Base-by-base conservation (phyloP, 768 basidiomycete genomes). In the Hemileccinum impolitum region DNA sequence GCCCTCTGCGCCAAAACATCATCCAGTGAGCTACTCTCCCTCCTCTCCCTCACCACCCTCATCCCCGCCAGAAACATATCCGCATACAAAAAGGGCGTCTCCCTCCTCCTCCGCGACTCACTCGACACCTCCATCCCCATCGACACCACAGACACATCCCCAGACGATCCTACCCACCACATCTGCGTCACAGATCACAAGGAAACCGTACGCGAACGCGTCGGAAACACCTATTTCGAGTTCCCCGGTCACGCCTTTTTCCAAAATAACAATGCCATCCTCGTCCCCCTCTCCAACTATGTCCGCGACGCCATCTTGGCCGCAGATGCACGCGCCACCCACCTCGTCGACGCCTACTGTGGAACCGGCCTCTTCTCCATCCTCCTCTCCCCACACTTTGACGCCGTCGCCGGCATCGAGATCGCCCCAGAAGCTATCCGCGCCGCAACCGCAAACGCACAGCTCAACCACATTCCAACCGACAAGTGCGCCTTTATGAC, bases 241-340 rank as follows among this genome's bases (percentile, higher is more conserved):
- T 94, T 90, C 68, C 79, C 75, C 18, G 90, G 85, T 6, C 84
- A 87, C 40, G 87, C 90, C 4, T 99, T 98, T 76, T 98, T 98
- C 79, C 95, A 99, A 64, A 97, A 97, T 75, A 99, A 99, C 78
- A 94, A 95, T 63, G 83, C 90, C 7, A 88, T 95, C 34, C 80
- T 98, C 25, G 75, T 83, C 6, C 84, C 90, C 0, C 77, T 99
- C 43, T 88, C 89, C n/a, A 64, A 79, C 51, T 91, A 94, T 70
- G 92, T 95, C 47, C 77, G 78, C 38, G 78, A 85, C 25, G 82
- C 87, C 45, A 83, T 94, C 3, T 23, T 23, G 3, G 3, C 23
- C 3, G 23, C 23, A 23, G 3, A 23, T 23, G 6, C 23, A 23
- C 23, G 6, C 23, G 23, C 3, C 23, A 93, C 89, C 0, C 94